phyloP scores from a whole-genome alignment of 257 asterid genomes.

The Echites panduratus region DNA sequence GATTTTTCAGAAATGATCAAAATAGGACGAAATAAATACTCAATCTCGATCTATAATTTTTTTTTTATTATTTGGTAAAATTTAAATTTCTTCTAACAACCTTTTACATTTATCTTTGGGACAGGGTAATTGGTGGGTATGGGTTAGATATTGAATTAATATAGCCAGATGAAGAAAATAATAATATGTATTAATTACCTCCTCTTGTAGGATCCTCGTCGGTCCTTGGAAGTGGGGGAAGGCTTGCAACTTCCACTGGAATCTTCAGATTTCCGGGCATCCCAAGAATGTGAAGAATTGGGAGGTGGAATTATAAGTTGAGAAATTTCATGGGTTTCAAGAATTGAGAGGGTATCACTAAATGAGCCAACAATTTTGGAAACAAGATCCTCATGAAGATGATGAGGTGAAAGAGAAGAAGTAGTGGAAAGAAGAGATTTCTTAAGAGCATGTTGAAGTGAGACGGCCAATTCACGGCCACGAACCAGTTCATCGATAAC shows the following conservation, averaged over 20 bases:
- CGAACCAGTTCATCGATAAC: neutral
- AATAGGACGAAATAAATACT: too few species aligned
- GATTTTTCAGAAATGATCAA: too few species aligned
- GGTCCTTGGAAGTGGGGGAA: constrained; percentile 3
- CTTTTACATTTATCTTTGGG: too few species aligned
- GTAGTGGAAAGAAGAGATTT: neutral
- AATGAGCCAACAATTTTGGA: neutral
- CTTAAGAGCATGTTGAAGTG: neutral
- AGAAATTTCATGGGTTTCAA: neutral
- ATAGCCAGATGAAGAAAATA: too few species aligned
- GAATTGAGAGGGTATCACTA: neutral
- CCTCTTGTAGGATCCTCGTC: constrained; percentile 2
- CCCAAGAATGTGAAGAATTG: neutral
- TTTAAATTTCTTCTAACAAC: too few species aligned
- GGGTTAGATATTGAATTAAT: too few species aligned
- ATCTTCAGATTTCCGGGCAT: constrained; percentile 4
- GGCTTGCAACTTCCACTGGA: constrained; percentile 4
- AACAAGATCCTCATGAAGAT: neutral
- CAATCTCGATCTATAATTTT: too few species aligned
- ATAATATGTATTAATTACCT: neutral
- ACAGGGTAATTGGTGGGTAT: too few species aligned
- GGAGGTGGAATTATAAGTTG: neutral
- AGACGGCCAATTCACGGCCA: neutral
- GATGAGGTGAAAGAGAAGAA: neutral
- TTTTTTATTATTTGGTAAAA: too few species aligned